A percentile compares a stretch with the other conserved stretches of the same genome.
These are phyloP conservation scores for Populus pruinosa DNA, from an alignment of 345 rosid species.

Conservation along the genomic window DNA sequence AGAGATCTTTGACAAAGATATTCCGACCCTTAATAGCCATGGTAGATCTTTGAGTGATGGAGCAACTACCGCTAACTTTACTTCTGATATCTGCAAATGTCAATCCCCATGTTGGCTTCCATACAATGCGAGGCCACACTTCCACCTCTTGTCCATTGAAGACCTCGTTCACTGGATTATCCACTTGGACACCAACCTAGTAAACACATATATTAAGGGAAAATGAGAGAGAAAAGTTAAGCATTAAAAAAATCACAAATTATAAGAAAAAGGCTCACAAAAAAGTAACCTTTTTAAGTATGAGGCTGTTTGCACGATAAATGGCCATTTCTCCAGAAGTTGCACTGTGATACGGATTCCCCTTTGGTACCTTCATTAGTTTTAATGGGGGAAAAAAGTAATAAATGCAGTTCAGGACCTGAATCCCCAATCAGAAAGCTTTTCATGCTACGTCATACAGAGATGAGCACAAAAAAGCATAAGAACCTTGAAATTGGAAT, in stretches of 20 bases:
- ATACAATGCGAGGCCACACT: conserved; percentile 79
- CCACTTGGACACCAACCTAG: conserved; percentile 75
- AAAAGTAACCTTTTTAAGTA: conserved; percentile 55
- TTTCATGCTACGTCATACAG: not conserved
- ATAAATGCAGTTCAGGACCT: not conserved
- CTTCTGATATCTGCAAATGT: conserved; percentile 64
- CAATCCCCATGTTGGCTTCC: conserved; percentile 92
- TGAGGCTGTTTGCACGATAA: conserved; percentile 69
- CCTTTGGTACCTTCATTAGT: conserved; percentile 70
- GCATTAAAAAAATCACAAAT: not conserved
- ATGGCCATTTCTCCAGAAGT: conserved; percentile 94
- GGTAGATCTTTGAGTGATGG: conserved; percentile 66
- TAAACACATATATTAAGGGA: conserved; percentile 17
- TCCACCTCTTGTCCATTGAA: conserved; percentile 92
- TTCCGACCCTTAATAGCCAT: conserved; percentile 67
- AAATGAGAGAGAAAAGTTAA: not conserved
- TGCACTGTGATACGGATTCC: conserved; percentile 93
- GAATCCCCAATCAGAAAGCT: not conserved
- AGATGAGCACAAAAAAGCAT: too few species aligned
- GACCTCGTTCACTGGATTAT: conserved; percentile 54
- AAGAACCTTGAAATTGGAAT: too few species aligned
- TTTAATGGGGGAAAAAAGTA: not conserved
- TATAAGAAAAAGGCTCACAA: too few species aligned
- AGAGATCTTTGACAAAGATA: conserved; percentile 52
- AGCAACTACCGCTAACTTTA: conserved; percentile 58